Evolutionary conservation across 805 yeast species (phyloP).

Genomic region (Yarrowia bubula): DNA sequence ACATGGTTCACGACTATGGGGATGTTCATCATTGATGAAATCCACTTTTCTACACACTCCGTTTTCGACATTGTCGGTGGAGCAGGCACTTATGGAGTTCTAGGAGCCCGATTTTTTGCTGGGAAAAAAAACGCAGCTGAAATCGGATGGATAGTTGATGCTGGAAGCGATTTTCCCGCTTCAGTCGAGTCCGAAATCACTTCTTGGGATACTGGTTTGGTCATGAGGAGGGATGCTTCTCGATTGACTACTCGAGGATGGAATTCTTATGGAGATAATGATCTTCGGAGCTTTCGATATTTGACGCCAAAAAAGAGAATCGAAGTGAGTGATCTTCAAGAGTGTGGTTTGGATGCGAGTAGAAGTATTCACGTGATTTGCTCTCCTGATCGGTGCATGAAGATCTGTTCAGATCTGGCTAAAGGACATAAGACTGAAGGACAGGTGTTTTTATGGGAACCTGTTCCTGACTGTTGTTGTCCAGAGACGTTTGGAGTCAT

Average conservation of each 20-base stretch:
- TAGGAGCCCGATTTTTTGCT: slow-evolving; percentile 65
- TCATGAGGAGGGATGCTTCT: slow-evolving; percentile 50
- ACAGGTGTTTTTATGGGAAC: slow-evolving; percentile 74
- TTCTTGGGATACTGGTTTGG: slow-evolving; percentile 61
- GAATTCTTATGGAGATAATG: slow-evolving; percentile 67
- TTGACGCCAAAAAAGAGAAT: slow-evolving; percentile 60
- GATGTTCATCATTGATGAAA: slow-evolving; percentile 87
- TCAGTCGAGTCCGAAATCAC: slow-evolving; percentile 47
- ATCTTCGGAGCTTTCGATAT: slow-evolving; percentile 60
- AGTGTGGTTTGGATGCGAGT: slow-evolving; percentile 27
- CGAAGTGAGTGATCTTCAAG: slow-evolving; percentile 52
- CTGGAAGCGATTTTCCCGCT: slow-evolving; percentile 73
- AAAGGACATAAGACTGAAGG: slow-evolving; percentile 27
- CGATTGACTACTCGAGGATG: slow-evolving; percentile 79
- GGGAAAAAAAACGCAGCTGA: slow-evolving; percentile 40
- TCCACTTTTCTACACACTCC: slow-evolving; percentile 50
- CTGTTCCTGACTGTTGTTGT: slow-evolving; percentile 72
- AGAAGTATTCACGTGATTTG: slow-evolving; percentile 64
- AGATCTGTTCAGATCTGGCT: slow-evolving; percentile 44
- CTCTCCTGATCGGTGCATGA: slow-evolving; percentile 59
- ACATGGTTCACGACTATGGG: slow-evolving; percentile 64
- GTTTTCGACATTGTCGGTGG: slow-evolving; percentile 71
- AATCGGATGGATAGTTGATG: slow-evolving; percentile 72
- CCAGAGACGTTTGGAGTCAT: slow-evolving; percentile 49
- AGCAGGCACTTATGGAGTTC: slow-evolving; percentile 77